Percentiles rank a stretch among this genome's conserved stretches.
Conservation (phyloP, 352 stramenopile species). For the Globisporangium polare region DNA sequence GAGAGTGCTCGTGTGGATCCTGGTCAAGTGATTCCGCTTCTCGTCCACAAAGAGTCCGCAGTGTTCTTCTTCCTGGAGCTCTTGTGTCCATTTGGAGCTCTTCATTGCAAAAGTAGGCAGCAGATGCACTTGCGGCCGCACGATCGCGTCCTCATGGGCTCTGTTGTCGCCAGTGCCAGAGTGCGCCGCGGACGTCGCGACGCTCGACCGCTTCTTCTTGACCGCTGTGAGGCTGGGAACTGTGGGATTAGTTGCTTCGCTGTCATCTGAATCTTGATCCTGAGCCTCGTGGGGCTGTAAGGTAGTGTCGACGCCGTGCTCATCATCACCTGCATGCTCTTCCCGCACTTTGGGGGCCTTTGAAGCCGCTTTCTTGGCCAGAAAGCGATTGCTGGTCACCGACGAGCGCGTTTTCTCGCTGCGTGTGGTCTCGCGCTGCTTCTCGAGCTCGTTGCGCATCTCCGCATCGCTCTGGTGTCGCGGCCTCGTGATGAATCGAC, state of each 20-base stretch:
- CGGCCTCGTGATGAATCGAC: constrained; percentile 3
- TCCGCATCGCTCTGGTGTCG: constrained; percentile 31
- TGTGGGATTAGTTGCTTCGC: not conserved
- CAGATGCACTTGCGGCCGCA: constrained; percentile 16
- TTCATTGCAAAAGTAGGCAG: constrained; percentile 16
- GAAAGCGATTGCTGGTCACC: constrained; percentile 50
- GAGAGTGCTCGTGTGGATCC: constrained; percentile 45
- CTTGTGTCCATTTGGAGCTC: constrained; percentile 29
- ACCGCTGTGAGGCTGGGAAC: constrained; percentile 8
- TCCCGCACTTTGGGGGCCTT: not conserved
- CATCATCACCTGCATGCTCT: not conserved
- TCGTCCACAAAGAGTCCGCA: constrained; percentile 46
- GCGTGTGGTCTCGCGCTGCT: constrained; percentile 26
- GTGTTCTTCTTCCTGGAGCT: constrained; percentile 39
- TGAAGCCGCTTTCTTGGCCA: constrained; percentile 7
- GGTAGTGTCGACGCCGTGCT: not conserved
- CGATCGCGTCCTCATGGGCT: constrained; percentile 2
- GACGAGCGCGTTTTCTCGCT: constrained; percentile 18
- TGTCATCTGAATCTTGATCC: constrained; percentile 2
- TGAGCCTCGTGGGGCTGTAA: constrained; percentile 3
- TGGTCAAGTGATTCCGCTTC: constrained; percentile 26
- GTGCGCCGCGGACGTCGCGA: constrained; percentile 6
- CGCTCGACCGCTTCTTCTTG: constrained; percentile 14
- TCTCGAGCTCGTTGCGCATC: constrained; percentile 32
- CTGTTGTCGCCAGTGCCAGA: not conserved